Percentiles rank a stretch among this genome's conserved stretches.
Conservation (phyloP, 208 protist species). For the Borovskyia barvae region DNA sequence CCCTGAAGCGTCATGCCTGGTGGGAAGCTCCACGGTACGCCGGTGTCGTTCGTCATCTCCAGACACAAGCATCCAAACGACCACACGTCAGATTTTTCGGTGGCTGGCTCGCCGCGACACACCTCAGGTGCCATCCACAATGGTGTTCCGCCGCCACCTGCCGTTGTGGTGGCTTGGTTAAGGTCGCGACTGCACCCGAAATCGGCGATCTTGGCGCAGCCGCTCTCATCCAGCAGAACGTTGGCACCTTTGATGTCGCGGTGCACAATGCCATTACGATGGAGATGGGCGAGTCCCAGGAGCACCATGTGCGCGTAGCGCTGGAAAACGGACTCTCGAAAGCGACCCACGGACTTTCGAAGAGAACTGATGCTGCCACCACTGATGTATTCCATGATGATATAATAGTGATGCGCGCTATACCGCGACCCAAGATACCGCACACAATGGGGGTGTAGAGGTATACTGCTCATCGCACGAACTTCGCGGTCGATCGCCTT, state of each 20-base stretch:
- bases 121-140: conserved; percentile 88
- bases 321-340: conserved; percentile 69
- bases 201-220: conserved; percentile 90
- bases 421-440: conserved; percentile 72
- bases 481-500: conserved; percentile 76
- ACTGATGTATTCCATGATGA: conserved; percentile 87
- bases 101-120: conserved; percentile 62
- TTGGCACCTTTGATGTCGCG: conserved; percentile 92
- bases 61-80: conserved; percentile 76
- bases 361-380: conserved; percentile 77
- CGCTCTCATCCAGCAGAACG: conserved; percentile 83
- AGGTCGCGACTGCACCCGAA: conserved; percentile 90
- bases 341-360: conserved; percentile 51
- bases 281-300: conserved; percentile 68
- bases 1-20: conserved; percentile 49
- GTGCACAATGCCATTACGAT: conserved; percentile 80
- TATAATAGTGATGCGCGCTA: conserved; percentile 67
- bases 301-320: conserved; percentile 78
- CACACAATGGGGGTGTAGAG: conserved; percentile 74
- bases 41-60: conserved; percentile 77
- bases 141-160: conserved; percentile 58
- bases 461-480: conserved; percentile 59
- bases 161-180: conserved; percentile 39
- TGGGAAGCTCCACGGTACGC: conserved; percentile 67
- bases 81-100: conserved; percentile 82